A percentile compares a stretch with the other conserved stretches of the same genome.
These are phyloP conservation scores for Pythium sp. DNA, from an alignment of 352 stramenopile genomes.

Conservation along the genomic window DNA sequence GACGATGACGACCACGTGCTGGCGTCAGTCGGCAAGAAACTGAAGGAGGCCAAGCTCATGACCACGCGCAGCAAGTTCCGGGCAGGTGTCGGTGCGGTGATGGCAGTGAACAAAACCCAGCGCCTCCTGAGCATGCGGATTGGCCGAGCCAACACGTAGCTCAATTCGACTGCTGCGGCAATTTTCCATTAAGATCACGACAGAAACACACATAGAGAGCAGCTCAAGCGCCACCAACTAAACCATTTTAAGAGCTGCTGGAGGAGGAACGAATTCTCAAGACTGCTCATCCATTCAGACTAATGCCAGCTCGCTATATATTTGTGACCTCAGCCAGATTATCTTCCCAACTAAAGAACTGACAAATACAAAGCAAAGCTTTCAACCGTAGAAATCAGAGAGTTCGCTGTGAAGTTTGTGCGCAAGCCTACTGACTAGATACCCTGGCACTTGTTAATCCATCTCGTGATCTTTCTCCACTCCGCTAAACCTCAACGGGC, in stretches of 20 bases:
- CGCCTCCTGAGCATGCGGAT: slow-evolving; percentile 43
- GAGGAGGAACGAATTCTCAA: background rate
- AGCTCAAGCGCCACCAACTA: background rate
- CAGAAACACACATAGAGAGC: background rate
- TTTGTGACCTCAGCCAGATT: background rate
- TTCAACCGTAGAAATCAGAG: background rate
- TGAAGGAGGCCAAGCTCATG: slow-evolving; percentile 58
- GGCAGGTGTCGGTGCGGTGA: slow-evolving; percentile 58
- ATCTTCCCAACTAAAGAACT: background rate
- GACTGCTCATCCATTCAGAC: background rate
- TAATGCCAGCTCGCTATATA: background rate
- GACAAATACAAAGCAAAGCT: background rate
- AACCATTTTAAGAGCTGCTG: background rate
- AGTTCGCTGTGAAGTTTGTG: background rate
- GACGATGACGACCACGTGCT: slow-evolving; percentile 55
- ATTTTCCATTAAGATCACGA: background rate
- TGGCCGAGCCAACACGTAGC: slow-evolving; percentile 26
- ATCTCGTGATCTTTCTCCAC: too few species aligned
- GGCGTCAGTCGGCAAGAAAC: slow-evolving; percentile 64
- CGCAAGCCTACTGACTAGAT: background rate
- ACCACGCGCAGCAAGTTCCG: slow-evolving; percentile 71
- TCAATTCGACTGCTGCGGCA: background rate
- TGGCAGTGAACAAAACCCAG: slow-evolving; percentile 82
- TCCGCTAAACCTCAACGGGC: background rate
- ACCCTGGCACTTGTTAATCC: background rate